phyloP scores from a whole-genome alignment of 2,329 filamentous ascomycete genomes.

The Pseudogymnoascus sp. region DNA sequence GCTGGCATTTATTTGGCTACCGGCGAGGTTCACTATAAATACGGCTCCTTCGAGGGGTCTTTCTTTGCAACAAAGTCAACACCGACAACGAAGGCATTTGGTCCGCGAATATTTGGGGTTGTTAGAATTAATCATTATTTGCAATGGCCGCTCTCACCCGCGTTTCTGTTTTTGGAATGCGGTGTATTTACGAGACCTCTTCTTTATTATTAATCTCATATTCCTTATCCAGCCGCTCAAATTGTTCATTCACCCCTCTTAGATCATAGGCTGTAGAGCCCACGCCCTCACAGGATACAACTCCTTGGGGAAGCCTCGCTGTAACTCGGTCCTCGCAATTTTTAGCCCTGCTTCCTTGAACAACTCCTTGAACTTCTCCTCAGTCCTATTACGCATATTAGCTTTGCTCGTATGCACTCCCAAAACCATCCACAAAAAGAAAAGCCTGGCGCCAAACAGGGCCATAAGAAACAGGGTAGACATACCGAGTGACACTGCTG shows the following conservation, averaged over 20 bases:
- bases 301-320: constrained; percentile 54
- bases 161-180: not conserved
- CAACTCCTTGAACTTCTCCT: constrained; percentile 60
- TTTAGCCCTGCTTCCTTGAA: constrained; percentile 62
- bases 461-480: constrained; percentile 32
- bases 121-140: not conserved
- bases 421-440: not conserved
- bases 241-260: not conserved
- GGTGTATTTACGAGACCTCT: not conserved
- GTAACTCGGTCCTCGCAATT: constrained; percentile 62
- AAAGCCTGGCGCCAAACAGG: constrained; percentile 12
- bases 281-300: constrained; percentile 72
- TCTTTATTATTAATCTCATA: not conserved
- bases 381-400: constrained; percentile 41
- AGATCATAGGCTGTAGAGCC: constrained; percentile 42
- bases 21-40: not conserved
- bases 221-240: not conserved
- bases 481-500: constrained; percentile 56
- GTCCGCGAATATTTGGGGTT: not conserved
- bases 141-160: not conserved
- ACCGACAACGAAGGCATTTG: not conserved
- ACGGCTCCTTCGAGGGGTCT: not conserved
- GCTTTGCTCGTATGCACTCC: constrained; percentile 5
- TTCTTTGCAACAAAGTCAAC: not conserved
- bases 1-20: not conserved